These are phyloP conservation scores for Circinella minor DNA, from an alignment of 371 early-diverging fungal species.

Conservation along the genomic window DNA sequence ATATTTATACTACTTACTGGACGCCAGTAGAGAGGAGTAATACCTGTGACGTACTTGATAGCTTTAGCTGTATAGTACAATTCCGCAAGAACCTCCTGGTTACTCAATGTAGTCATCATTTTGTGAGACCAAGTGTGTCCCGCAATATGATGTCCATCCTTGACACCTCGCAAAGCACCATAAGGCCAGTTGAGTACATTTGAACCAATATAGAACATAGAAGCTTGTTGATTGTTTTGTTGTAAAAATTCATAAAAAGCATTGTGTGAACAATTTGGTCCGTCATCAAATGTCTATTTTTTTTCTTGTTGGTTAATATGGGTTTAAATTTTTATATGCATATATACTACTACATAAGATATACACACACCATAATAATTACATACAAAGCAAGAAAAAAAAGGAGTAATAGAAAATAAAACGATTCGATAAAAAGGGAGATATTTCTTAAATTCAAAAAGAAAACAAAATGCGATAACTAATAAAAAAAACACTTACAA, in stretches of 20 bases:
- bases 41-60: slow-evolving; percentile 58
- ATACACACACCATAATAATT: no score
- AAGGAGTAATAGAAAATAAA: not conserved
- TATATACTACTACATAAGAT: no score
- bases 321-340: not conserved
- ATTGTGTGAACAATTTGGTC: slow-evolving; percentile 47
- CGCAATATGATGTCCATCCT: slow-evolving; percentile 54
- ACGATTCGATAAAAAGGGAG: not conserved
- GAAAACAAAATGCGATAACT: no score
- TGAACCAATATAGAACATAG: slow-evolving; percentile 61
- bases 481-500: slow-evolving; percentile 26
- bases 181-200: slow-evolving; percentile 57
- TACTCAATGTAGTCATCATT: slow-evolving; percentile 54
- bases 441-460: no score
- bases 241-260: slow-evolving; percentile 42
- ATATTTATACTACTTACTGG: slow-evolving; percentile 42
- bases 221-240: slow-evolving; percentile 52
- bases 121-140: slow-evolving; percentile 64
- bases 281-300: slow-evolving; percentile 55
- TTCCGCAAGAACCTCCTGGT: slow-evolving; percentile 61
- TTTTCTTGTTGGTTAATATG: not conserved
- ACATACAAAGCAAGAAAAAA: not conserved
- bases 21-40: slow-evolving; percentile 62
- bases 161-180: slow-evolving; percentile 53
- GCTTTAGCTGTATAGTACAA: slow-evolving; percentile 57